Base-by-base conservation (phyloP, 2,329 filamentous ascomycete species). In the Mariannaea elegans region DNA sequence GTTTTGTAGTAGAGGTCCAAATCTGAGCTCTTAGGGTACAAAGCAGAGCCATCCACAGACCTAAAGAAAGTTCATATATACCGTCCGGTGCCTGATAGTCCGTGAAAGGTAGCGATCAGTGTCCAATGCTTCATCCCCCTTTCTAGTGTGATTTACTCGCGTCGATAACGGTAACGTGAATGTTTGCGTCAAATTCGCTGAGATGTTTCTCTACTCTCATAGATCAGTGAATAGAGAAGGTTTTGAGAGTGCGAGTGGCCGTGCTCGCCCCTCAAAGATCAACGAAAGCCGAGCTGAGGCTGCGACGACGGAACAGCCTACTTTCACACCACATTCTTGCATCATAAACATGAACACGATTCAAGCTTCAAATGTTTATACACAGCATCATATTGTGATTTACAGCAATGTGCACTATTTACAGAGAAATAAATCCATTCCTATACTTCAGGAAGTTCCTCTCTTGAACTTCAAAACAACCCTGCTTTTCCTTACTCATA, bases 81-180 rank as follows among this genome's bases (percentile, higher is more conserved):
- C 68, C 61, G 9, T 72, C 61, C 4, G 65, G 61, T 14, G 70
- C 61, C 0, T 68, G 70, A 42, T 66, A 72, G 34, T 71, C 70
- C 0, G 63, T 64, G 46, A 67, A 71, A 1, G 66, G 59, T 1
- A 62, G 57, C 67, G 68, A 10, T 31, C 13, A 1, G 3, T 10
- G 10, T 56, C 9, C n/a, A 1, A 13, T 27, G 21, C 9, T 21
- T 12, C 14, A 14, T 14, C 14, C 32, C 14, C 8, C 19, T n/a
- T 42, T 10, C 16, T 4, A 29, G 6, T 19, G 23, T 21, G 2
- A 7, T 9, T n/a, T n/a, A 65, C 65, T 66, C 18, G 65, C 67
- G 32, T 65, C 67, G 23, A 68, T 62, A 29, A 71, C 64, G 31
- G 66, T 66, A 3, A 70, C 41, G 16, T 57, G 63, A 16, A 56